These are phyloP conservation scores for Niveomyces coronatus DNA, from an alignment of 2,329 filamentous ascomycete species.

Conservation along the genomic window DNA sequence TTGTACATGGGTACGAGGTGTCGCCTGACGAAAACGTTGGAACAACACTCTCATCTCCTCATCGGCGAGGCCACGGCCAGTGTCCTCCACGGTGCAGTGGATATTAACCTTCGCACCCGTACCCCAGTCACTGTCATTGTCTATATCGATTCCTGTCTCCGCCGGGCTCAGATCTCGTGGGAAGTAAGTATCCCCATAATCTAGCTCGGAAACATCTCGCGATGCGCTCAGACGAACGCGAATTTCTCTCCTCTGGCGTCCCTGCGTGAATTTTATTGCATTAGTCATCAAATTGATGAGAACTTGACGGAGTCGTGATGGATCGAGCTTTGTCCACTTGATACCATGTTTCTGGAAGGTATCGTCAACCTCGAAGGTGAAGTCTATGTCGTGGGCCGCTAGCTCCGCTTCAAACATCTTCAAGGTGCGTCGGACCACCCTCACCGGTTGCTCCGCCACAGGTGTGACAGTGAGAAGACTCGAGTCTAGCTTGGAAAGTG, in stretches of 20 bases:
- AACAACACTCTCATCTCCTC: constrained; percentile 59
- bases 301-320: constrained; percentile 63
- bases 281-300: constrained; percentile 67
- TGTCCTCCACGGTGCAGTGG: constrained; percentile 62
- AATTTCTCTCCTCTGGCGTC: constrained; percentile 48
- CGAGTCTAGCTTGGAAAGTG: constrained; percentile 60
- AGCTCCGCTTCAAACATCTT: constrained; percentile 76
- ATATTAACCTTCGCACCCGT: constrained; percentile 60
- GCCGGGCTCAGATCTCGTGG: constrained; percentile 32
- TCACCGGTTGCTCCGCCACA: constrained; percentile 56
- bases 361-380: constrained; percentile 58
- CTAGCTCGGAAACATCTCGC: constrained; percentile 33
- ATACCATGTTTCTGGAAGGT: constrained; percentile 55
- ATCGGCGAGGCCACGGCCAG: constrained; percentile 53
- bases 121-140: constrained; percentile 57
- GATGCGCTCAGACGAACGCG: constrained; percentile 56
- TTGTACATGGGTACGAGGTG: constrained; percentile 59
- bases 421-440: constrained; percentile 56
- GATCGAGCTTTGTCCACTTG: constrained; percentile 66
- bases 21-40: constrained; percentile 58
- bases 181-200: constrained; percentile 34
- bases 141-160: constrained; percentile 28
- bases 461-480: constrained; percentile 61
- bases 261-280: constrained; percentile 55
- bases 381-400: constrained; percentile 58